These are phyloP conservation scores for Orbilia oligospora DNA, from an alignment of 2,329 filamentous ascomycete species.

Conservation along the genomic window DNA sequence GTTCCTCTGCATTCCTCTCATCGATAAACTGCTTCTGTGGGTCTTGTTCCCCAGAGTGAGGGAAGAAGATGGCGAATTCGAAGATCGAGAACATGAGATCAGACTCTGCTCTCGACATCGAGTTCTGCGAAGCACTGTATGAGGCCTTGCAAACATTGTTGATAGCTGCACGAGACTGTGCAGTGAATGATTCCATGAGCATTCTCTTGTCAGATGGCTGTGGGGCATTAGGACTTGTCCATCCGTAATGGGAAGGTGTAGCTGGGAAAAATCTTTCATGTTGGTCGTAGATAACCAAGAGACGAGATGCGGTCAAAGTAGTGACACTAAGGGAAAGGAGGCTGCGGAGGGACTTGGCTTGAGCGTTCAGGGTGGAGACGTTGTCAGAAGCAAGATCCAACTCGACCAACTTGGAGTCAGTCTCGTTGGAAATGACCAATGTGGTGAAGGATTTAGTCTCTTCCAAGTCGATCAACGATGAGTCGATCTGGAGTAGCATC, in stretches of 20 bases:
- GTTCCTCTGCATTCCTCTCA: constrained; percentile 51
- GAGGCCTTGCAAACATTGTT: constrained; percentile 60
- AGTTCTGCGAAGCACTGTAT: constrained; percentile 57
- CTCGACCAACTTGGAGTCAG: constrained; percentile 56
- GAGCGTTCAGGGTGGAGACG: constrained; percentile 55
- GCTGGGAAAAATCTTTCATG: constrained; percentile 57
- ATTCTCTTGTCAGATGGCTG: constrained; percentile 57
- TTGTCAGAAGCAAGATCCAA: constrained; percentile 59
- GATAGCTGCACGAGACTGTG: constrained; percentile 53
- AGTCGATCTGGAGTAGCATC: constrained; percentile 61
- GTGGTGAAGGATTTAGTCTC: constrained; percentile 56
- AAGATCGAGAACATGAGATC: constrained; percentile 60
- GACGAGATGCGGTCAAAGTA: constrained; percentile 54
- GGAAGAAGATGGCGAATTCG: constrained; percentile 60
- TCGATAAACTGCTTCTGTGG: constrained; percentile 54
- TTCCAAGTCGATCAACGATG: constrained; percentile 59
- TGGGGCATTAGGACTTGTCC: constrained; percentile 54
- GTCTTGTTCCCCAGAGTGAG: constrained; percentile 59
- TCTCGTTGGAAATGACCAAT: constrained; percentile 52
- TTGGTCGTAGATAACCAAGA: constrained; percentile 58
- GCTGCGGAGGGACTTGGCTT: constrained; percentile 53
- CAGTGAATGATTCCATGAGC: constrained; percentile 60
- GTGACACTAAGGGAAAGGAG: constrained; percentile 57
- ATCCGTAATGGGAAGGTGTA: constrained; percentile 58
- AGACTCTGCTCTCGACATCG: constrained; percentile 59